Base-by-base conservation (phyloP, 2,329 filamentous ascomycete species). In the Penicillium sp. region DNA sequence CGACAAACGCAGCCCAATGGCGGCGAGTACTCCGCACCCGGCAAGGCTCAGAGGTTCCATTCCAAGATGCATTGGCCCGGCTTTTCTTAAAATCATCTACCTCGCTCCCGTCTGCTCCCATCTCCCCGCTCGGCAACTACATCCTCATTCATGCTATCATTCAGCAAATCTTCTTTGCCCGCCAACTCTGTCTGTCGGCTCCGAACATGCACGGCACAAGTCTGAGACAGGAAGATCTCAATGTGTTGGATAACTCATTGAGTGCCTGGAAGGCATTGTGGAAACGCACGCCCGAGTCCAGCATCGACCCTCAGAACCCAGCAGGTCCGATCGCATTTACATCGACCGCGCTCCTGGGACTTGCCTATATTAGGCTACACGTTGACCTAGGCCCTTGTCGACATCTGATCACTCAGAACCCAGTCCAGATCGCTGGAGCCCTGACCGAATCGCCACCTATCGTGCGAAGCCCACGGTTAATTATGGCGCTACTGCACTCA, bases 311-410 rank as follows among this genome's bases (percentile, higher is more conserved):
- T 7, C 73, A 75, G 40, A 78, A 78, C 15, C 74, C 75, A 3
- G 76, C 76, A 3, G 77, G 77, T 0, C 77, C 77, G 0, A 72
- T 81, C 27, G 76, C 76, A 0, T 79, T 81, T 62, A 80, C 74
- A 15, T 76, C 74, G 9, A 76, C 74, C 7, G 74, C 74, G 4
- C 68, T 76, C 18, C 62, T 76, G 12, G 74, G 74, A 0, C 65
- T 76, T 24, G 74, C 74, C 6, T 76, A 76, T 55, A 76, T 76
- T 27, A 65, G 74, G 49, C 58, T 76, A 55, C 71, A 77, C 66
- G 63, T 76, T 35, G 72, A 78, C 52, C 64, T 75, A 28, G 75
- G 73, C 2, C 75, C 75, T 3, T 73, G 72, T 23, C 70, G 74
- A 28, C 69, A 70, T 15, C 69, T 79, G 9, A 70, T 77, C 25